Evolutionary conservation across 495 filamentous ascomycete species (phyloP), one percentile per base, ranked within the genome.

Genomic region (Bacidia gigantensis): DNA sequence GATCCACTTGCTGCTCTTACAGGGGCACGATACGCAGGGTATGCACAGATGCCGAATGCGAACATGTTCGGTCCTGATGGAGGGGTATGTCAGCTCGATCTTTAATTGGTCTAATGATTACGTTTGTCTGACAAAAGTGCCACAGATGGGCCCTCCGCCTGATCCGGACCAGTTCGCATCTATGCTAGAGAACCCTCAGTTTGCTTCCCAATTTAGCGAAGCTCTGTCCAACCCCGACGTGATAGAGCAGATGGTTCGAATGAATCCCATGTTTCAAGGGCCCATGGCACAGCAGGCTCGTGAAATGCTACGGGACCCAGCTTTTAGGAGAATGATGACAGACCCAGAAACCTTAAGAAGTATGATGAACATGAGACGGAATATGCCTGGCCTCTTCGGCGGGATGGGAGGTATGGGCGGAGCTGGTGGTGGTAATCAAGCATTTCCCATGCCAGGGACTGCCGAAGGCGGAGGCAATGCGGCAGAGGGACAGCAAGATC

Each of bases 11-110:
- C 90, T 44, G 87, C 82, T 1, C 69, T 99, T 62, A 99, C 93
- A 1, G 92, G 93, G 26, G 93, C 93, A 26, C 75, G 93, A 55
- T 96, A 93, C 67, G 93, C 93, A 22, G 93, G 93, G 2, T 85
- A 90, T 65, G 84, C 86, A 29, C 86, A 86, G 57, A 74, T 99
- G 25, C 93, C 93, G 5, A 86, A 84, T 46, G 81, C 81, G 24
- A 87, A 86, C 48, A 78, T 92, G 68, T 99, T 99, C 67, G 93
- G 93, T 17, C 86, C 90, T 43, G 93, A 99, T 67, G 92, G 92
- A 54, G 93, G 93, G 39, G 93, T 97, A 76, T 76, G 90, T 82
- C 9, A 7, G 20, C 12, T 17, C 17, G 12, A 9, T n/a, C n/a
- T n/a, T 20, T 2, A 39, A n/a, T 20, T 1, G 3, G 3, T 11